Conservation (phyloP, 441 rosid genomes). For the Biscutella laevigata region DNA sequence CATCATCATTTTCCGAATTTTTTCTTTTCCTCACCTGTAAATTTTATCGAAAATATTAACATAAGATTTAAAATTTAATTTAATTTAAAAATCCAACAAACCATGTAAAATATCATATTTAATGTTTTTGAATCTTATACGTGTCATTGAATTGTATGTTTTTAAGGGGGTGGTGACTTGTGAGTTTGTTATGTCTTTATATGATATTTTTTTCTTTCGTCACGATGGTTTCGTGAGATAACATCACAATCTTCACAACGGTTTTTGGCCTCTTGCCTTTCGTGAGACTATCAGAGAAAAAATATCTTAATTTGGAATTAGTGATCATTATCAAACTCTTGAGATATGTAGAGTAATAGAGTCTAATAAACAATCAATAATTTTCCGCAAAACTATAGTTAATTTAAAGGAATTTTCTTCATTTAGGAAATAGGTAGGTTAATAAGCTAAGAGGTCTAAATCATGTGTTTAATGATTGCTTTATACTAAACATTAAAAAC, state of each 20-base stretch:
- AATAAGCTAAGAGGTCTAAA: conserved; percentile 7
- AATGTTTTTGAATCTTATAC: neutral
- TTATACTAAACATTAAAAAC: conserved; percentile 5
- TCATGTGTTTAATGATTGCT: conserved; percentile 8
- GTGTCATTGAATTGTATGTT: conserved; percentile 16
- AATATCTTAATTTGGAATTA: conserved; percentile 18
- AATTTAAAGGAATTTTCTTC: neutral
- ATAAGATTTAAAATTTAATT: neutral
- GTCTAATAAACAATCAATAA: neutral
- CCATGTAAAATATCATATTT: conserved; percentile 9
- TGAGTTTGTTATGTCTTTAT: conserved; percentile 25
- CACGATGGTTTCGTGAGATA: conserved; percentile 69
- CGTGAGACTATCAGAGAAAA: conserved; percentile 23
- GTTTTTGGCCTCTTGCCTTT: conserved; percentile 29
- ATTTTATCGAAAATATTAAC: neutral
- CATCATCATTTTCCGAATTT: conserved; percentile 43
- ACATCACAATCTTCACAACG: conserved; percentile 36
- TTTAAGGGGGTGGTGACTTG: conserved; percentile 26
- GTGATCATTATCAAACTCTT: neutral
- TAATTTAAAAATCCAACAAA: conserved; percentile 1
- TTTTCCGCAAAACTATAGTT: neutral
- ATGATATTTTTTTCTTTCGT: conserved; percentile 9
- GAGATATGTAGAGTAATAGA: neutral
- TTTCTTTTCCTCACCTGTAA: conserved; percentile 55
- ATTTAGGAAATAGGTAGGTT: conserved; percentile 11